Evolutionary conservation across 2,329 filamentous ascomycete species (phyloP).

Genomic region (Claviceps capensis): DNA sequence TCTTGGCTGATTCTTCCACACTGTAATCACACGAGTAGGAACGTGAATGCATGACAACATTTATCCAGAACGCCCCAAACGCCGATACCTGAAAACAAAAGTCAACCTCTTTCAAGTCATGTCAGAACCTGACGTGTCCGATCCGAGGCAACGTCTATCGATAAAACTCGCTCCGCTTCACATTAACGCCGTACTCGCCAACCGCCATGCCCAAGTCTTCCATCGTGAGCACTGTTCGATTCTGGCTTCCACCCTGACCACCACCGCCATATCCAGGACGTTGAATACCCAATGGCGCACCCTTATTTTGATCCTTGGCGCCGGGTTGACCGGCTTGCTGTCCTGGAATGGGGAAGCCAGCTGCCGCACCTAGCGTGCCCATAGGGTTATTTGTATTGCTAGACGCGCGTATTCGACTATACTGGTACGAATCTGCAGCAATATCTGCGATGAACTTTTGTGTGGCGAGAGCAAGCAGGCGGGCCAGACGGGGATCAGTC

Average conservation of each 20-base stretch:
- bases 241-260: conserved; percentile 76
- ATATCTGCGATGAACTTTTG: conserved; percentile 99
- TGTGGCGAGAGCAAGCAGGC: conserved; percentile 89
- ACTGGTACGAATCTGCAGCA: conserved; percentile 94
- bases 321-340: conserved; percentile 44
- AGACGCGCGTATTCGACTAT: conserved; percentile 86
- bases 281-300: conserved; percentile 57
- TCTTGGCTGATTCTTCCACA: not conserved
- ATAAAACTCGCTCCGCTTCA: conserved; percentile 96
- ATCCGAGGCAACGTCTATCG: conserved; percentile 31
- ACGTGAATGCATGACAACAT: not conserved
- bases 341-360: conserved; percentile 52
- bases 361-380: conserved; percentile 67
- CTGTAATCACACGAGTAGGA: not conserved
- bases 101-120: not conserved
- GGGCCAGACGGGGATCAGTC: conserved; percentile 78
- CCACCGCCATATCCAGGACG: conserved; percentile 74
- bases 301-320: conserved; percentile 42
- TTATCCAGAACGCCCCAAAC: not conserved
- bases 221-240: conserved; percentile 92
- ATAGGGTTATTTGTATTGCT: conserved; percentile 81
- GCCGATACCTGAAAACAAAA: not conserved
- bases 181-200: conserved; percentile 92
- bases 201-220: conserved; percentile 98
- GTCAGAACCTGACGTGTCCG: not conserved